Evolutionary conservation across 345 rosid species (phyloP), one percentile per base, ranked within the genome.

Genomic region (Gossypium mustelinum): DNA sequence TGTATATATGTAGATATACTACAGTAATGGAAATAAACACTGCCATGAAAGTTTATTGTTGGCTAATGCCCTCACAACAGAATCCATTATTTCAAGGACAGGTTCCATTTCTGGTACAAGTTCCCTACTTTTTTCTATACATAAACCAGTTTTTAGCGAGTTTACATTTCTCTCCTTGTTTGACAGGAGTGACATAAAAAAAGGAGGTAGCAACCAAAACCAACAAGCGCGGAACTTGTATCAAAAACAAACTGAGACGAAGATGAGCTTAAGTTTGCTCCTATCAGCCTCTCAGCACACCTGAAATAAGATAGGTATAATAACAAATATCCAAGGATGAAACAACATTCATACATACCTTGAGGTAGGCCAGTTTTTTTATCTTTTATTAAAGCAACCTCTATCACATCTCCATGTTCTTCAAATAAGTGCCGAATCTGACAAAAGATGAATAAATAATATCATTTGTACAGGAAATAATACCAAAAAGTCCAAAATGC

Each of bases 311-410:
- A 85, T 86, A 76, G 78, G 76, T 63, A 81, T 61, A 84, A 85
- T 81, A 79, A 80, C 44, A 72, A 81, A 83, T 73, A 88, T 75
- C 81, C 68, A 68, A 82, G 63, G 41, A 58, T 52, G 78, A 84
- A 82, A 86, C 69, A 76, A 78, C 66, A 84, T 73, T 72, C 20
- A 72, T 56, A 78, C 88, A 71, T 88, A 95, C 98, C 98, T 90
- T 91, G 98, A 74, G 90, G 99, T 73, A 87, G 99, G 61, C 98
- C 99, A 18, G 99, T 93, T 85, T 85, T 91, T 85, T 92, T 95
- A 80, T 95, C 99, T 81, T 86, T 95, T 82, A 95, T 91, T 83
- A 91, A 75, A 67, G 99, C 99, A 80, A 95, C 99, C 86, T 95
- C 99, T 25, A 91, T 75, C 76, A 95, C 99, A 61, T 85, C 81